Evolutionary conservation across 495 filamentous ascomycete species (phyloP).

Genomic region (Mytilinidion resinicola): DNA sequence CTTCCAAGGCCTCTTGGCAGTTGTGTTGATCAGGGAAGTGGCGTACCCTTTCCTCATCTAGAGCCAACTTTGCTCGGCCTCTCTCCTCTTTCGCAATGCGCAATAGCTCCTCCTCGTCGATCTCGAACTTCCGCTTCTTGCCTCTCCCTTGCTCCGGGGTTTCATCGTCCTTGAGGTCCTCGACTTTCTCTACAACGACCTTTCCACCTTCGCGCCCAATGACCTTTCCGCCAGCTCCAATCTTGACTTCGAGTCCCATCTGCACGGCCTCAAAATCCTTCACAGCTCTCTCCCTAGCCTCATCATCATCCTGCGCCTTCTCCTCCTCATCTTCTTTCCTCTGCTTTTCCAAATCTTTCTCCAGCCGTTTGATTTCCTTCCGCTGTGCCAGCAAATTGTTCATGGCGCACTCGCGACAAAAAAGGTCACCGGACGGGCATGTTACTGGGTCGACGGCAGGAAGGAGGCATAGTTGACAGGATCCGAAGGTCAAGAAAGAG

Average conservation of each 20-base stretch:
- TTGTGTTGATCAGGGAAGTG: constrained; percentile 24
- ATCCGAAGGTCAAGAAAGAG: constrained; percentile 87
- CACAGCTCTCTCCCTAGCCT: constrained; percentile 46
- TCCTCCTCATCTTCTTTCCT: constrained; percentile 51
- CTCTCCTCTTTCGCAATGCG: constrained; percentile 64
- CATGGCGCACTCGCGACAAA: constrained; percentile 92
- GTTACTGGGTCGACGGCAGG: constrained; percentile 74
- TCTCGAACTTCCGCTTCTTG: constrained; percentile 70
- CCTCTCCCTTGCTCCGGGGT: constrained; percentile 40
- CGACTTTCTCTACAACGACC: constrained; percentile 37
- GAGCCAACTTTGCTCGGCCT: constrained; percentile 57
- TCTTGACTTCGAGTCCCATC: constrained; percentile 60
- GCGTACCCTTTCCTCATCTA: constrained; percentile 62
- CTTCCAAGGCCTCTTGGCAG: neutral
- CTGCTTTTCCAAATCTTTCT: constrained; percentile 57
- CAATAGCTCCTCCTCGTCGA: constrained; percentile 74
- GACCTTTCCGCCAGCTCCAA: constrained; percentile 32
- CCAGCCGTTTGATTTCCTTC: constrained; percentile 83
- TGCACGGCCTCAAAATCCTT: constrained; percentile 47
- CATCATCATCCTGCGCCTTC: constrained; percentile 43
- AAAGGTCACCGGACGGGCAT: constrained; percentile 79
- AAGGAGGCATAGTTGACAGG: constrained; percentile 83
- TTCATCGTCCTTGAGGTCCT: constrained; percentile 4
- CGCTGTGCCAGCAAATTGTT: constrained; percentile 84
- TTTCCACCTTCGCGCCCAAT: constrained; percentile 40